A percentile compares a stretch with the other conserved stretches of the same genome.
Conservation (phyloP, 257 asterid genomes). For the Ophiorrhiza pumila region DNA sequence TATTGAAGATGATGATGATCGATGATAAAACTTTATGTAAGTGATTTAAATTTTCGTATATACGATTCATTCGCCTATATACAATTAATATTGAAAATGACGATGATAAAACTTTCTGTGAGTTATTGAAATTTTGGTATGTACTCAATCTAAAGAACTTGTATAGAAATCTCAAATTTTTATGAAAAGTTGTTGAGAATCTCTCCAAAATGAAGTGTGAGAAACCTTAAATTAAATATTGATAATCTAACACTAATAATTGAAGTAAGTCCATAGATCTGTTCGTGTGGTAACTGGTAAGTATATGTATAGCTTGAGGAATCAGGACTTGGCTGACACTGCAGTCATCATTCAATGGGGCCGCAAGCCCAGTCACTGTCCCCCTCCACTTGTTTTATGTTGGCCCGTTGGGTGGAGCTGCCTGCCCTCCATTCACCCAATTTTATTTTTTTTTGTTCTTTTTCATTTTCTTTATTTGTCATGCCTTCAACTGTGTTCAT, state of each 20-base stretch:
- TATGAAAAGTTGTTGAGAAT: slow-evolving; percentile 6
- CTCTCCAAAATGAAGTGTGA: background rate
- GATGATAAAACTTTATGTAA: too few relatives aligned
- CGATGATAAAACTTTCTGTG: too few relatives aligned
- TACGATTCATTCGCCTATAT: too few relatives aligned
- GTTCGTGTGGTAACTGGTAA: slow-evolving; percentile 30
- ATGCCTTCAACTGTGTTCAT: slow-evolving; percentile 9
- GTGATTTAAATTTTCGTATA: too few relatives aligned
- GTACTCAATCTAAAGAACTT: too few relatives aligned
- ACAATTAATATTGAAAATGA: too few relatives aligned
- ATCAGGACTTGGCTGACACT: background rate
- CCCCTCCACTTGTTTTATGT: background rate
- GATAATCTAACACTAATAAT: background rate
- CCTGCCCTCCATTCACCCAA: background rate
- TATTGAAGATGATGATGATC: too few relatives aligned
- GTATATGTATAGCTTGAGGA: background rate
- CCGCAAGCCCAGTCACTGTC: slow-evolving; percentile 8
- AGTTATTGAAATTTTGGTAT: too few relatives aligned
- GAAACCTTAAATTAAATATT: background rate
- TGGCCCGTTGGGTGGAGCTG: slow-evolving; percentile 1
- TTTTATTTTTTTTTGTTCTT: background rate
- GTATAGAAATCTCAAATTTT: background rate
- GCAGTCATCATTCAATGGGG: slow-evolving; percentile 13
- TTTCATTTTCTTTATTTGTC: background rate
- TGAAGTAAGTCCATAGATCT: slow-evolving; percentile 20